Percentiles rank a stretch among this genome's conserved stretches.
phyloP scores from a whole-genome alignment of 148 eudicot genomes.

The Vaccinium macrocarpon region DNA sequence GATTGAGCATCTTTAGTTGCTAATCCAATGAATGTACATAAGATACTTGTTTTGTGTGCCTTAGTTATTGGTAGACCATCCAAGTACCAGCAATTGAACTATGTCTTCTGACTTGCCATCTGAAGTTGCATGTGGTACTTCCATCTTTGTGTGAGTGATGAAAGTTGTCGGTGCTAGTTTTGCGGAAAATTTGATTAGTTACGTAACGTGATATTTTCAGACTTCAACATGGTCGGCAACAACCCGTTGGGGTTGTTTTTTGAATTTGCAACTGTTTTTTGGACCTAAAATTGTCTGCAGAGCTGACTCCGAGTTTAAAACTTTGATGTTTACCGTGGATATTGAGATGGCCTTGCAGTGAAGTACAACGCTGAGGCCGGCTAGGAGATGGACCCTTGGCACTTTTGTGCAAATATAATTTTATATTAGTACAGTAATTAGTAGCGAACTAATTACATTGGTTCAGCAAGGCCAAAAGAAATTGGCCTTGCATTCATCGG shows the following conservation, averaged over 20 bases:
- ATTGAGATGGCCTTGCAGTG: too few species aligned
- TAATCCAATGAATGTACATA: slow-evolving; percentile 4
- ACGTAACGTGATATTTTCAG: not conserved
- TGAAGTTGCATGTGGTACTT: slow-evolving; percentile 4
- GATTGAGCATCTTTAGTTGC: not conserved
- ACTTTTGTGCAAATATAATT: too few species aligned
- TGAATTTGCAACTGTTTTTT: not conserved
- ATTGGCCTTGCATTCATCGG: too few species aligned
- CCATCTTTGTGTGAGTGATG: not conserved
- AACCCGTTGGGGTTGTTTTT: not conserved
- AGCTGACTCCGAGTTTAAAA: not conserved
- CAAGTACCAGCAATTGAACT: not conserved
- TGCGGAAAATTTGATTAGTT: not conserved
- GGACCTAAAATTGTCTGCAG: not conserved
- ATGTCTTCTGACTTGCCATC: not conserved
- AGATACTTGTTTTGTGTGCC: not conserved
- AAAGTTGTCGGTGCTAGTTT: not conserved
- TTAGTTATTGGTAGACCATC: not conserved
- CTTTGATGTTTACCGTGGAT: too few species aligned
- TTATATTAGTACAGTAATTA: too few species aligned
- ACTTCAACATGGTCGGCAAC: too few species aligned
- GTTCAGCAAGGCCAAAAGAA: too few species aligned
- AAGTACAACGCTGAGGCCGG: too few species aligned
- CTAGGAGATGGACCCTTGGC: too few species aligned
- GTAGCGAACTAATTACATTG: too few species aligned